A percentile compares a stretch with the other conserved stretches of the same genome.
phyloP scores from a whole-genome alignment of 345 rosid genomes.

The Alliaria petiolata region DNA sequence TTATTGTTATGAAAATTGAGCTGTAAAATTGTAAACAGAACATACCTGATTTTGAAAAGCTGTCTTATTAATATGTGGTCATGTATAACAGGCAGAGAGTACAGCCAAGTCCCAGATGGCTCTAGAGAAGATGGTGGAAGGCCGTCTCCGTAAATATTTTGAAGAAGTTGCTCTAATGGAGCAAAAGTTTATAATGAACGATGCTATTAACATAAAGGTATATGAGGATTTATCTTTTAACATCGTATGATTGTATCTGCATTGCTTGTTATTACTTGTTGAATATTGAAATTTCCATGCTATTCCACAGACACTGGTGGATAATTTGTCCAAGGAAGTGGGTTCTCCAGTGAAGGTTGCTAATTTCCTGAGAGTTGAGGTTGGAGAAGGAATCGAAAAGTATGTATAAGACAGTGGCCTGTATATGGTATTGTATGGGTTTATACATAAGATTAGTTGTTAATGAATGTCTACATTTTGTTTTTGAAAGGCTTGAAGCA shows the following conservation, averaged over 20 bases:
- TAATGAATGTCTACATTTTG: not conserved
- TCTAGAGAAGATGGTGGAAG: slow-evolving; percentile 94
- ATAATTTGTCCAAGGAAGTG: slow-evolving; percentile 70
- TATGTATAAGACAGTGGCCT: slow-evolving; percentile 12
- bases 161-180: slow-evolving; percentile 93
- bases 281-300: not conserved
- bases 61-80: slow-evolving; percentile 5
- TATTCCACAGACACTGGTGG: slow-evolving; percentile 51
- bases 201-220: slow-evolving; percentile 68
- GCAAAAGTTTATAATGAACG: slow-evolving; percentile 83
- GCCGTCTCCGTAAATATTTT: slow-evolving; percentile 85
- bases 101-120: slow-evolving; percentile 76
- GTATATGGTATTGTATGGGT: not conserved
- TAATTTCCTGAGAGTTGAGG: slow-evolving; percentile 85
- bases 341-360: slow-evolving; percentile 77
- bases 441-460: not conserved
- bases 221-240: not conserved
- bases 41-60: not conserved
- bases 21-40: not conserved
- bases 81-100: slow-evolving; percentile 86
- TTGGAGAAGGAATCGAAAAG: slow-evolving; percentile 97
- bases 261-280: not conserved
- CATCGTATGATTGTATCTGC: not conserved
- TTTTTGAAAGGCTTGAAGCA: slow-evolving; percentile 28
- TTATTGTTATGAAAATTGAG: not conserved